Conservation (phyloP, 805 yeast species). For the Hermanozyma aechmeae region DNA sequence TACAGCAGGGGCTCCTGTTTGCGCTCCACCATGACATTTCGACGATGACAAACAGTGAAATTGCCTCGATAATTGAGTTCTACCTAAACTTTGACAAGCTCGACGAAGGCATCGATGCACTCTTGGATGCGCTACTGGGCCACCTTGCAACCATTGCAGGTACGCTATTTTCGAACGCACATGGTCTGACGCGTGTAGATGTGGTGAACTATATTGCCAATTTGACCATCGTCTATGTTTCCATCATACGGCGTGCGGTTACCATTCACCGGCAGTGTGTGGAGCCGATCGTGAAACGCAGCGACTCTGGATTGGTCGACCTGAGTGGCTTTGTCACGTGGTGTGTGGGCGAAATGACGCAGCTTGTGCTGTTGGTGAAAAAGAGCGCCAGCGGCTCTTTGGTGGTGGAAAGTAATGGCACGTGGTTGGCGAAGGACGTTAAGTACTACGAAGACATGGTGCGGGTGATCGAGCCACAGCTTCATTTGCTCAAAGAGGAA, state of each 20-base stretch:
- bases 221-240: slow-evolving; percentile 28
- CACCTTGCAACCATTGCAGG: slow-evolving; percentile 23
- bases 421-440: slow-evolving; percentile 29
- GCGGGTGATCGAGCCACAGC: slow-evolving; percentile 46
- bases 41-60: slow-evolving; percentile 18
- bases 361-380: slow-evolving; percentile 49
- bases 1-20: slow-evolving; percentile 28
- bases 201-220: slow-evolving; percentile 32
- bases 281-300: slow-evolving; percentile 21
- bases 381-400: slow-evolving; percentile 62
- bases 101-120: slow-evolving; percentile 25
- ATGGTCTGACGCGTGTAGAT: slow-evolving; percentile 35
- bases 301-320: background rate
- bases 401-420: slow-evolving; percentile 5
- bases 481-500: slow-evolving; percentile 47
- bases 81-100: slow-evolving; percentile 26
- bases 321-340: slow-evolving; percentile 60
- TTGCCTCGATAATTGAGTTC: slow-evolving; percentile 24
- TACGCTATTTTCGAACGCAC: slow-evolving; percentile 26
- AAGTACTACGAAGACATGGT: slow-evolving; percentile 45
- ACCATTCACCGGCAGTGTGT: slow-evolving; percentile 45
- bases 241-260: slow-evolving; percentile 43
- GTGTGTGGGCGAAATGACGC: slow-evolving; percentile 57
- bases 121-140: slow-evolving; percentile 24
- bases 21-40: slow-evolving; percentile 36